Conservation (phyloP, 2,329 filamentous ascomycete genomes). For the Mollisia scopiformis region DNA sequence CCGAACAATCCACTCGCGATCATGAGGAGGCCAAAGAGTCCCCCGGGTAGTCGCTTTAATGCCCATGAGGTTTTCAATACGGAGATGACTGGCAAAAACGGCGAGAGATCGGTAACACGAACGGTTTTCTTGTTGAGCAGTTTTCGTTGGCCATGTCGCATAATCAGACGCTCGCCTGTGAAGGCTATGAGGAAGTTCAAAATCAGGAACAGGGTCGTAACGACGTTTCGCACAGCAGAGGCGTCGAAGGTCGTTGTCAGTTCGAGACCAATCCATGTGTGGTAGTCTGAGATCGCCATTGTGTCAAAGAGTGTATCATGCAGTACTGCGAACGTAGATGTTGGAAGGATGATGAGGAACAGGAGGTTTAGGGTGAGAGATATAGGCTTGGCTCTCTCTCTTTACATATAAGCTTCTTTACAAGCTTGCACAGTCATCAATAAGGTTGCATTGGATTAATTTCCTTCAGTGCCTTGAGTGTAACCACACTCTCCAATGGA, state of each 20-base stretch:
- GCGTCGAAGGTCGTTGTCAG: neutral
- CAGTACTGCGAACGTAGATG: neutral
- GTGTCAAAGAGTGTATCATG: neutral
- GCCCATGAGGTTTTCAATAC: conserved; percentile 1
- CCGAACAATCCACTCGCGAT: conserved; percentile 10
- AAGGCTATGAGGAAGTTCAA: conserved; percentile 10
- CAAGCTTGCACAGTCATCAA: no score
- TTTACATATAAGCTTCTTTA: no score
- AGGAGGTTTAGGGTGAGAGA: no score
- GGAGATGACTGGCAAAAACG: conserved; percentile 10
- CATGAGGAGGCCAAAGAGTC: conserved; percentile 15
- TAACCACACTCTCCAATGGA: no score
- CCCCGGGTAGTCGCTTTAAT: conserved; percentile 9
- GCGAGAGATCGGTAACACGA: conserved; percentile 9
- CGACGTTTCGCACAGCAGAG: conserved; percentile 1
- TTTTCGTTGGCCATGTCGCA: conserved; percentile 8
- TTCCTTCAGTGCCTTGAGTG: no score
- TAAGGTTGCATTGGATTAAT: no score
- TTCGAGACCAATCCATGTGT: neutral
- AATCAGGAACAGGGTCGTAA: conserved; percentile 10
- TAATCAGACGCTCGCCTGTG: conserved; percentile 11
- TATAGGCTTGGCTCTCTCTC: no score
- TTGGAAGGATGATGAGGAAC: no score
- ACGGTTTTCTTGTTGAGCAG: conserved; percentile 10
- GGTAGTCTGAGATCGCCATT: neutral